phyloP scores from a whole-genome alignment of 495 filamentous ascomycete genomes.

The Arthonia radiata region DNA sequence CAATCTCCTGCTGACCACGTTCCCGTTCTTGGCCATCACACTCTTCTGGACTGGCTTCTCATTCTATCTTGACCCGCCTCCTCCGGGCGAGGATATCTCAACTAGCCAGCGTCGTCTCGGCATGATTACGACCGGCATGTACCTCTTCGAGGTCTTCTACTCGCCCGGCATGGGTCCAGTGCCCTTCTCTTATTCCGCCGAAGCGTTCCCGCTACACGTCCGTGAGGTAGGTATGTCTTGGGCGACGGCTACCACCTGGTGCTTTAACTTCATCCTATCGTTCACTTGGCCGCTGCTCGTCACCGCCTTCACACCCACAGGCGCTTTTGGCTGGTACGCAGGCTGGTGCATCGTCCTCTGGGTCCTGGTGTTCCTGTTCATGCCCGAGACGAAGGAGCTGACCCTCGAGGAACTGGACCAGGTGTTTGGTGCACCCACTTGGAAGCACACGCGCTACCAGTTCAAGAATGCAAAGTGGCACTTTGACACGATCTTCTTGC shows the following conservation, averaged over 20 bases:
- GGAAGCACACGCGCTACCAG: no score
- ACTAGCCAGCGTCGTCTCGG: slow-evolving; percentile 21
- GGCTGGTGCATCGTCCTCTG: slow-evolving; percentile 37
- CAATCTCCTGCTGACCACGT: slow-evolving; percentile 51
- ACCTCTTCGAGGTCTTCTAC: no score
- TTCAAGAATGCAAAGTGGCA: no score
- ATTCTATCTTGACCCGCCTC: slow-evolving; percentile 63
- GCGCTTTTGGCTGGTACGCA: slow-evolving; percentile 36
- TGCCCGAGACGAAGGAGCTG: slow-evolving; percentile 44
- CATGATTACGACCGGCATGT: slow-evolving; percentile 44
- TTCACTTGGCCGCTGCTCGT: slow-evolving; percentile 39
- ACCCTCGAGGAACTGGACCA: slow-evolving; percentile 64
- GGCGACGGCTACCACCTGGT: slow-evolving; percentile 44
- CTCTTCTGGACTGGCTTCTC: slow-evolving; percentile 61
- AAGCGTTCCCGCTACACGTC: slow-evolving; percentile 57
- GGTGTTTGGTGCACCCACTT: slow-evolving; percentile 29
- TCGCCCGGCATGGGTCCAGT: no score
- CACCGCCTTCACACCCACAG: slow-evolving; percentile 26
- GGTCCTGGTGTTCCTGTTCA: slow-evolving; percentile 39
- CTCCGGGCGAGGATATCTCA: slow-evolving; percentile 25
- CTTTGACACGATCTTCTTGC: no score
- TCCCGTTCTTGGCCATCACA: slow-evolving; percentile 48
- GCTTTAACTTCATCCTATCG: slow-evolving; percentile 40
- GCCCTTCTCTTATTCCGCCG: slow-evolving; percentile 66
- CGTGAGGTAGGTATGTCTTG: slow-evolving; percentile 43